Conservation (phyloP, 352 stramenopile species). For the Globisporangium paddicum region DNA sequence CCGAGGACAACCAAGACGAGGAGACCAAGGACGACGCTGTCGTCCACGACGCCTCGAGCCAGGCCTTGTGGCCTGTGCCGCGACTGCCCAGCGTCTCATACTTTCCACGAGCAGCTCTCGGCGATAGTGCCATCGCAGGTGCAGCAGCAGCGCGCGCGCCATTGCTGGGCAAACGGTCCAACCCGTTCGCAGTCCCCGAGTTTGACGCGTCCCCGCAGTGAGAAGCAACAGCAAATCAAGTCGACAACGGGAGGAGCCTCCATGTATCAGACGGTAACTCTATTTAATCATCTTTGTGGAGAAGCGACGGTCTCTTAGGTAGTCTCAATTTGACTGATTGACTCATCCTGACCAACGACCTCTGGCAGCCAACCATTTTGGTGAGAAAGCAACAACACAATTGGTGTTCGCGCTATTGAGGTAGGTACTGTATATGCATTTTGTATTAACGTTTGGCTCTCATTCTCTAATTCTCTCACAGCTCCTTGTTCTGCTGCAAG, state of each 20-base stretch:
- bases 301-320: no score
- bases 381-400: no score
- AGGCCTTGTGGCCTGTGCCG: not conserved
- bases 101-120: not conserved
- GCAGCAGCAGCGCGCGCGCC: not conserved
- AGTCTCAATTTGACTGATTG: no score
- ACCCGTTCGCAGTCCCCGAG: not conserved
- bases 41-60: not conserved
- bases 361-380: no score
- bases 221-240: no score
- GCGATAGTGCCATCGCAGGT: not conserved
- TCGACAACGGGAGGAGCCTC: no score
- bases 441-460: no score
- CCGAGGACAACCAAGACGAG: not conserved
- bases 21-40: not conserved
- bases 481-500: slow-evolving; percentile 42
- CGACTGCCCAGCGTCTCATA: slow-evolving; percentile 5
- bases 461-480: not conserved
- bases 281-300: no score
- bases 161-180: not conserved
- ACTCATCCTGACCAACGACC: no score
- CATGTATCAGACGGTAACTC: no score
- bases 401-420: no score
- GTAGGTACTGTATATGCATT: no score
- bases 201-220: not conserved